Percentiles rank a stretch among this genome's conserved stretches.
Evolutionary conservation across 805 yeast genomes (phyloP).

Genomic region (Sungouiozyma ichnusensis): DNA sequence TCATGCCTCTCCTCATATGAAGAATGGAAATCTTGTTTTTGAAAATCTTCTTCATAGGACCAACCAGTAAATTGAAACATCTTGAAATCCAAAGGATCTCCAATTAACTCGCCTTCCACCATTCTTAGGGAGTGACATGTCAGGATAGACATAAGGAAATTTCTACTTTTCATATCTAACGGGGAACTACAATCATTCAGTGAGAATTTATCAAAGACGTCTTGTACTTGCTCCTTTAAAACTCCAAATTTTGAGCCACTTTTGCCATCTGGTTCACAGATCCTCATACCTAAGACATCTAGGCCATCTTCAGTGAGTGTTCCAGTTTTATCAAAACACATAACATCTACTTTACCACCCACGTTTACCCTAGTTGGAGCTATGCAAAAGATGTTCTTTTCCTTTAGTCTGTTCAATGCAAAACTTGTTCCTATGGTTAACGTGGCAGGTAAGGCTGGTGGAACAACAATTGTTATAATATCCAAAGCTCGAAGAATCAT

Average conservation of each 20-base stretch:
- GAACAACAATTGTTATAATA: slow-evolving; percentile 91
- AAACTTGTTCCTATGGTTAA: slow-evolving; percentile 93
- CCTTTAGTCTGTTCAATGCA: slow-evolving; percentile 67
- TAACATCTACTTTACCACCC: slow-evolving; percentile 86
- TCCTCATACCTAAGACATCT: slow-evolving; percentile 67
- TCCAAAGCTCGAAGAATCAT: slow-evolving; percentile 87
- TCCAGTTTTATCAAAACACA: slow-evolving; percentile 96
- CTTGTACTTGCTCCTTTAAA: slow-evolving; percentile 15
- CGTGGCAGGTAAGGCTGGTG: slow-evolving; percentile 98
- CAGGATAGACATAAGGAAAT: slow-evolving; percentile 31
- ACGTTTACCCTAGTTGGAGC: slow-evolving; percentile 90
- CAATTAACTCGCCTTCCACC: slow-evolving; percentile 71
- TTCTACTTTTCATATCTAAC: slow-evolving; percentile 19
- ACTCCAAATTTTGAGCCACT: slow-evolving; percentile 19
- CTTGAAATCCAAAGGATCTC: slow-evolving; percentile 88
- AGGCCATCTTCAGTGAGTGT: slow-evolving; percentile 95
- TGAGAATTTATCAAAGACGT: slow-evolving; percentile 21
- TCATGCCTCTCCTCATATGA: slow-evolving; percentile 32
- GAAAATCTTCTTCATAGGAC: slow-evolving; percentile 60
- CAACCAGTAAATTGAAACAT: slow-evolving; percentile 89
- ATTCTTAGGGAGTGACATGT: slow-evolving; percentile 81
- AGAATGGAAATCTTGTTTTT: slow-evolving; percentile 29
- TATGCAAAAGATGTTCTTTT: slow-evolving; percentile 69
- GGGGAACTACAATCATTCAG: slow-evolving; percentile 24
- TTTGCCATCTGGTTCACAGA: slow-evolving; percentile 14